Evolutionary conservation across 2,329 filamentous ascomycete species (phyloP).

Genomic region (Hymenoscyphus linearis): DNA sequence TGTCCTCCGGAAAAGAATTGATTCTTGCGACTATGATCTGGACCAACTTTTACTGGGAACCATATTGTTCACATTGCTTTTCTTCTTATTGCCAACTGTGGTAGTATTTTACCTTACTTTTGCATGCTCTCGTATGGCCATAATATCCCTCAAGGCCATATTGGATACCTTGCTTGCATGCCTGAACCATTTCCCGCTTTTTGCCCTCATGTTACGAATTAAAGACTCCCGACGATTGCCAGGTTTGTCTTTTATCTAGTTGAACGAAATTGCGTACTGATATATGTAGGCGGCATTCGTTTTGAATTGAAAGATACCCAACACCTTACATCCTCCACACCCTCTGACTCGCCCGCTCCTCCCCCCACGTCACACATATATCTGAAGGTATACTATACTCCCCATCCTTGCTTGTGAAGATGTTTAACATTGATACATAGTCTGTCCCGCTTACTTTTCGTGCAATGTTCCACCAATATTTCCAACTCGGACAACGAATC

Average conservation of each 20-base stretch:
- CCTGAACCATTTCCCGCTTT: constrained; percentile 95
- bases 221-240: constrained; percentile 90
- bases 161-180: constrained; percentile 91
- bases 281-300: constrained; percentile 63
- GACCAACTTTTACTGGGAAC: constrained; percentile 95
- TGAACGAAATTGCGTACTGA: constrained; percentile 14
- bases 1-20: constrained; percentile 91
- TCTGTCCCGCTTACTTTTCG: constrained; percentile 83
- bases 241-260: constrained; percentile 44
- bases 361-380: constrained; percentile 74
- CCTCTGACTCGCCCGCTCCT: constrained; percentile 17
- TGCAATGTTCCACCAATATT: constrained; percentile 98
- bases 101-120: constrained; percentile 97
- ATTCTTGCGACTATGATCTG: constrained; percentile 97
- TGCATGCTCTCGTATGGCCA: constrained; percentile 87
- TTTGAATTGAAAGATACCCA: constrained; percentile 82
- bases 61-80: constrained; percentile 90
- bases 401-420: background rate
- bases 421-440: constrained; percentile 38
- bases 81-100: constrained; percentile 91
- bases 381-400: constrained; percentile 58
- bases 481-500: constrained; percentile 86
- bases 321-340: constrained; percentile 40
- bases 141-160: constrained; percentile 85
- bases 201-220: constrained; percentile 90